These are phyloP conservation scores for Jamesozyma spencerorum DNA, from an alignment of 805 yeast genomes.

Conservation along the genomic window DNA sequence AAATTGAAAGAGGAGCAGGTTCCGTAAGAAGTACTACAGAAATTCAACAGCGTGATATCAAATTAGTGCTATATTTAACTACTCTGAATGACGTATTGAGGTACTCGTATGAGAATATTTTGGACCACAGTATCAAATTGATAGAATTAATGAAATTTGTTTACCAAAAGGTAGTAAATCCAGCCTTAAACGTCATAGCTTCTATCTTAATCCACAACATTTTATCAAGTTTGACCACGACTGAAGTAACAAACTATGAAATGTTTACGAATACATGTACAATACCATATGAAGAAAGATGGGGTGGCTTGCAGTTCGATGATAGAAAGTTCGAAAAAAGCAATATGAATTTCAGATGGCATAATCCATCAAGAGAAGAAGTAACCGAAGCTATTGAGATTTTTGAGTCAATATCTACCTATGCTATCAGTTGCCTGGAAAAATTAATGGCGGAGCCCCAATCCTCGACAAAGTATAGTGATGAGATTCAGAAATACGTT, in stretches of 20 bases:
- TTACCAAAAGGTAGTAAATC: conserved; percentile 31
- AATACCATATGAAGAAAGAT: conserved; percentile 37
- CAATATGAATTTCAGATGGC: conserved; percentile 63
- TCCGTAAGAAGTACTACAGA: conserved; percentile 54
- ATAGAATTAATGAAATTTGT: conserved; percentile 29
- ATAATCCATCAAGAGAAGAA: conserved; percentile 49
- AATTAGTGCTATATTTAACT: conserved; percentile 59
- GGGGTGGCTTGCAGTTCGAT: conserved; percentile 71
- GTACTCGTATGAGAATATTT: conserved; percentile 48
- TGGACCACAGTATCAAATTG: conserved; percentile 39
- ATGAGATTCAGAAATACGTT: conserved; percentile 46
- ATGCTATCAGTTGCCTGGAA: conserved; percentile 37
- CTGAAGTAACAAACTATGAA: conserved; percentile 48
- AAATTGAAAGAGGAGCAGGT: conserved; percentile 77
- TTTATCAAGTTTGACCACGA: conserved; percentile 52
- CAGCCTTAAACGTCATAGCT: conserved; percentile 50
- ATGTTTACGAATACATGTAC: conserved; percentile 40
- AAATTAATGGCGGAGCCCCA: conserved; percentile 17
- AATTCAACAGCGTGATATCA: conserved; percentile 67
- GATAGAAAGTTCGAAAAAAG: conserved; percentile 39
- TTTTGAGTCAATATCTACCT: conserved; percentile 41
- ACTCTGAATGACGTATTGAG: conserved; percentile 63
- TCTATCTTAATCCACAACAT: conserved; percentile 60
- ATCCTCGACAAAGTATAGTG: conserved; percentile 29
- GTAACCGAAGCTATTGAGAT: conserved; percentile 51